Base-by-base conservation (phyloP, 768 basidiomycete genomes). In the Lactarius evosmus region DNA sequence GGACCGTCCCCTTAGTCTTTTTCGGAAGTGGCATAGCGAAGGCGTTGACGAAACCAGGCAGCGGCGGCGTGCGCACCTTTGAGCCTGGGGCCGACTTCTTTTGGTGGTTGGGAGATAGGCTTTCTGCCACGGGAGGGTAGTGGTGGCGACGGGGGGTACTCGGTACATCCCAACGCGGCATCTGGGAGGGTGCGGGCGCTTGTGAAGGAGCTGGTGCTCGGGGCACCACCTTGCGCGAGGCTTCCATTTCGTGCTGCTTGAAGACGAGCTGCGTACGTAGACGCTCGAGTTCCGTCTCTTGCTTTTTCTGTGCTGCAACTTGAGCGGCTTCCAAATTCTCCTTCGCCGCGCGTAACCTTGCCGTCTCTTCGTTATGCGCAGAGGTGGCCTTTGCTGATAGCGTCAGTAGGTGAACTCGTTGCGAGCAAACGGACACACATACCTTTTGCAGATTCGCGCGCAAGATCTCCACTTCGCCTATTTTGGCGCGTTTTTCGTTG, bases 211-310 rank as follows among this genome's bases (percentile, higher is more conserved):
- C 56, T 4, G 54, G 53, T 17, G 36, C 38, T 36, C 56, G 60
- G 12, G 25, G 12, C 2, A 16, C 51, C 14, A 49, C 34, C 55
- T 22, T 58, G 25, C 61, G 58, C 55, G 68, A 61, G 3, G 62
- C 25, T 30, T 67, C 62, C 19, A 64, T 40, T 54, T 69, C 68
- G 33, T 67, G 62, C 50, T 69, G 61, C 32, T 69, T 63, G 54
- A 69, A 69, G 19, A 57, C 19, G 6, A 68, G 66, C 33, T 69
- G 68, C 22, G 68, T 69, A 22, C 61, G 61, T 12, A 69, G 60
- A 38, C 66, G 60, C 27, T 69, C 66, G 19, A 69, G 58, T 49
- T 69, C 68, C 17, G 52, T 40, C 7, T 67, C 60, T 50, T 64
- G 67, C 38, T 49, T 19, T 33, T 27, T 50, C 56, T 62, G 60